Conservation (phyloP, 2,329 filamentous ascomycete genomes). For the Aspergillus nomiae region DNA sequence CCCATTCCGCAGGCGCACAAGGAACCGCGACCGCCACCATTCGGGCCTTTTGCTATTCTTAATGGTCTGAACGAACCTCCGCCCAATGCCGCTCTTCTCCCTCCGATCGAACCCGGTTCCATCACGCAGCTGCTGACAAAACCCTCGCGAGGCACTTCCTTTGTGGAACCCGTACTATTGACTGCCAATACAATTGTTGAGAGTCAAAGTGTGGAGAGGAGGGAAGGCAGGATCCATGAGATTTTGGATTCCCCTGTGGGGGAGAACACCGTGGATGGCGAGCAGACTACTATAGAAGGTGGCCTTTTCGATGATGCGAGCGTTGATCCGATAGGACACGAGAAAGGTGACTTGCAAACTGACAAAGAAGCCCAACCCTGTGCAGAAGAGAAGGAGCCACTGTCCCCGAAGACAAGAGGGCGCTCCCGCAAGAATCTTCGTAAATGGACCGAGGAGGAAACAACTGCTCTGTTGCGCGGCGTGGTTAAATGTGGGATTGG, state of each 20-base stretch:
- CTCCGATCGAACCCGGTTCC: conserved; percentile 59
- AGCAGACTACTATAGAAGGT: conserved; percentile 18
- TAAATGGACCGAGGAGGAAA: conserved; percentile 65
- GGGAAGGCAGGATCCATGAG: conserved; percentile 39
- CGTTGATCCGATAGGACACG: conserved; percentile 2
- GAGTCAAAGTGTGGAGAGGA: conserved; percentile 30
- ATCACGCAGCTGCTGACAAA: conserved; percentile 40
- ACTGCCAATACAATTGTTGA: conserved; percentile 22
- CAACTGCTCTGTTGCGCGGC: conserved; percentile 58
- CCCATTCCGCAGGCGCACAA: conserved; percentile 51
- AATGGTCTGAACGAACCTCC: conserved; percentile 66
- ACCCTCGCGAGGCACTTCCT: conserved; percentile 30
- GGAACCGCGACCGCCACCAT: conserved; percentile 46
- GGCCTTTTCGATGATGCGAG: conserved; percentile 9
- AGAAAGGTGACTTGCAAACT: conserved; percentile 11
- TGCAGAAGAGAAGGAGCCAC: conserved; percentile 21
- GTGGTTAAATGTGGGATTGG: conserved; percentile 64
- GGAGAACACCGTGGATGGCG: conserved; percentile 20
- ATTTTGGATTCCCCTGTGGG: conserved; percentile 34
- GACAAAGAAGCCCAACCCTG: conserved; percentile 6
- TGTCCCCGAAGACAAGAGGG: conserved; percentile 36
- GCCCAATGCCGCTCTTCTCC: conserved; percentile 61
- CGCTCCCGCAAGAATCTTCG: conserved; percentile 53
- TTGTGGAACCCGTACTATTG: conserved; percentile 24
- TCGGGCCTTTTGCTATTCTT: conserved; percentile 51